phyloP scores from a whole-genome alignment of 306 rosid genomes.

The Malus sieversii region DNA sequence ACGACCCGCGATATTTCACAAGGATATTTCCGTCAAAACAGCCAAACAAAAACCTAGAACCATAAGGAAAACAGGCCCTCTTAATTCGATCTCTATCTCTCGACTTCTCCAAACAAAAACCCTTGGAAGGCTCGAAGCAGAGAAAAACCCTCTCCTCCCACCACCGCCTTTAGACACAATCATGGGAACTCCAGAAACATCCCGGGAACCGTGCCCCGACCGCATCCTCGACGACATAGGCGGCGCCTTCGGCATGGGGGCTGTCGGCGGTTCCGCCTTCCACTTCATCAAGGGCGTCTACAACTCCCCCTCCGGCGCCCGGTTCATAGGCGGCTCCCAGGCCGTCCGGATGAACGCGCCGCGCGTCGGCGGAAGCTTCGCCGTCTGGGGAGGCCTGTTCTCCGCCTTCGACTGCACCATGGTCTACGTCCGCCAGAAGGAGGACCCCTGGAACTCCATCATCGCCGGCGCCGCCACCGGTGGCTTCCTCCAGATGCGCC shows the following conservation, averaged over 20 bases:
- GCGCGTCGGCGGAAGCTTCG: constrained; percentile 75
- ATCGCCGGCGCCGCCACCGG: constrained; percentile 84
- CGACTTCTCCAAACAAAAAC: background rate
- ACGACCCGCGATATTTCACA: background rate
- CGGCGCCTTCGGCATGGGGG: constrained; percentile 97
- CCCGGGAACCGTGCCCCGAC: constrained; percentile 84
- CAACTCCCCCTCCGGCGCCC: constrained; percentile 64
- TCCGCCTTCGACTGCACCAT: constrained; percentile 77
- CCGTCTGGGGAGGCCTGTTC: constrained; percentile 89
- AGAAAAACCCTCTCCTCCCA: background rate
- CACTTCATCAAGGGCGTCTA: constrained; percentile 72
- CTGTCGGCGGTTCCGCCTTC: constrained; percentile 79
- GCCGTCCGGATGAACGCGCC: constrained; percentile 86
- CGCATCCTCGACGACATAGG: constrained; percentile 81
- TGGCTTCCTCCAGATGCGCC: constrained; percentile 76
- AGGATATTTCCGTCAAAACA: background rate
- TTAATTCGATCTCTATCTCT: background rate
- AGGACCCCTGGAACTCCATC: constrained; percentile 93
- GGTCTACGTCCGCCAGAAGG: constrained; percentile 83
- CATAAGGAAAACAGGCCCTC: background rate
- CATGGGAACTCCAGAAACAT: constrained; percentile 85
- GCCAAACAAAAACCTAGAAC: background rate
- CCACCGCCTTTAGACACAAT: background rate
- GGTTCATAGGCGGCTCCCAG: constrained; percentile 61
- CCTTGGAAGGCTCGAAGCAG: background rate